A percentile compares a stretch with the other conserved stretches of the same genome.
phyloP scores from a whole-genome alignment of 495 filamentous ascomycete genomes.

The Aspergillus indologenus region DNA sequence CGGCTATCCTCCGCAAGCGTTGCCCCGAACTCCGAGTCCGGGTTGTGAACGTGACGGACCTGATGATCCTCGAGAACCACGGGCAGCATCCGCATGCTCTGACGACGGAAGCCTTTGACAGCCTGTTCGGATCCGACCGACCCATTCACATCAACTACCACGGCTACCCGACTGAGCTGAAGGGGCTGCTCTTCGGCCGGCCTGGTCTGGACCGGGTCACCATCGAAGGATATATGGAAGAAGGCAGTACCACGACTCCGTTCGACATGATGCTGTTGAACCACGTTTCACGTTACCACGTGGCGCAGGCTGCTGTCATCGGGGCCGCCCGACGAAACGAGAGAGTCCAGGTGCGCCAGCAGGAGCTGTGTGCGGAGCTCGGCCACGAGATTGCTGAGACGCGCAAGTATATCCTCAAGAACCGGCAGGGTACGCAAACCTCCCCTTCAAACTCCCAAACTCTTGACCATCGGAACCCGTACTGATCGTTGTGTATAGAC shows the following conservation, averaged over 20 bases:
- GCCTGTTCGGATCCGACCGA: slow-evolving; percentile 59
- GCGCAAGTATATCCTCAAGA: slow-evolving; percentile 53
- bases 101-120: slow-evolving; percentile 48
- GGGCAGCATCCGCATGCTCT: slow-evolving; percentile 63
- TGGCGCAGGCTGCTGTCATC: slow-evolving; percentile 55
- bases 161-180: slow-evolving; percentile 61
- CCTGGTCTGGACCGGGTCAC: slow-evolving; percentile 47
- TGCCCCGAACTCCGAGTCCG: slow-evolving; percentile 56
- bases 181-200: slow-evolving; percentile 63
- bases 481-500: slow-evolving; percentile 32
- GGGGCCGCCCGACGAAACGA: slow-evolving; percentile 50
- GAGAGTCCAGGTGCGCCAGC: slow-evolving; percentile 46
- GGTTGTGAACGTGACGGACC: slow-evolving; percentile 71
- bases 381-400: slow-evolving; percentile 48
- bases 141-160: slow-evolving; percentile 71
- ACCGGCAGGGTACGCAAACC: slow-evolving; percentile 44
- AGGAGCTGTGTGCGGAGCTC: slow-evolving; percentile 47
- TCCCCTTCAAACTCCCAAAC: too few relatives aligned
- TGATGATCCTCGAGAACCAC: slow-evolving; percentile 63
- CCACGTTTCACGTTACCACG: slow-evolving; percentile 58
- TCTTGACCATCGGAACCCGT: too few relatives aligned
- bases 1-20: slow-evolving; percentile 52
- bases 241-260: slow-evolving; percentile 69
- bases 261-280: slow-evolving; percentile 76
- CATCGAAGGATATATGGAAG: slow-evolving; percentile 65